phyloP scores from a whole-genome alignment of 2,329 filamentous ascomycete genomes.

The Rhinocladiella mackenziei region DNA sequence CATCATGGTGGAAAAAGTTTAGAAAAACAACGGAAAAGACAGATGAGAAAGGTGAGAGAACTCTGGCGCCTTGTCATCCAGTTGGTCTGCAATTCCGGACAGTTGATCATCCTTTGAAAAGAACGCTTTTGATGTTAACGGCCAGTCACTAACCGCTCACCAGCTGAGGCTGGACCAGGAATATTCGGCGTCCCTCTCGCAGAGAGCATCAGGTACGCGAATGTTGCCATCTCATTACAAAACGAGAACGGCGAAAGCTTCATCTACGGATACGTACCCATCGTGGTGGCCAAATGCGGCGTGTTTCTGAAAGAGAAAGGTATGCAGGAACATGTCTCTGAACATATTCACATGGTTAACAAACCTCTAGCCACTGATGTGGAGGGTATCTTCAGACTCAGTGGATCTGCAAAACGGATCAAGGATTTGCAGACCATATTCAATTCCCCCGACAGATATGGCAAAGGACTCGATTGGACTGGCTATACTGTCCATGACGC shows the following conservation, averaged over 20 bases:
- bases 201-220: conserved; percentile 93
- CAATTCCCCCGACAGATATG: conserved; percentile 90
- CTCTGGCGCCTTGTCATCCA: background rate
- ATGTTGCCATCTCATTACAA: conserved; percentile 93
- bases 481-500: conserved; percentile 98
- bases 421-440: conserved; percentile 91
- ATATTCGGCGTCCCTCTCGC: conserved; percentile 94
- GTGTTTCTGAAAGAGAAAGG: conserved; percentile 98
- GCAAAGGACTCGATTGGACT: conserved; percentile 94
- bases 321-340: conserved; percentile 43
- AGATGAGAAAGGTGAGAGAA: conserved; percentile 57
- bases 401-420: conserved; percentile 94
- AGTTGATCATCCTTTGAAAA: background rate
- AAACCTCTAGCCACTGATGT: conserved; percentile 71
- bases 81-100: background rate
- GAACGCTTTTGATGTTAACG: background rate
- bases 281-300: conserved; percentile 96
- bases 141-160: conserved; percentile 12
- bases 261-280: conserved; percentile 97
- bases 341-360: conserved; percentile 31
- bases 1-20: conserved; percentile 97
- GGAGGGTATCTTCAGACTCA: conserved; percentile 93
- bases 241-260: conserved; percentile 91
- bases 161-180: conserved; percentile 43
- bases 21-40: conserved; percentile 65